Percentiles rank a stretch among this genome's conserved stretches.
Conservation (phyloP, 2,329 filamentous ascomycete genomes). For the Phyllosticta ampelicida region DNA sequence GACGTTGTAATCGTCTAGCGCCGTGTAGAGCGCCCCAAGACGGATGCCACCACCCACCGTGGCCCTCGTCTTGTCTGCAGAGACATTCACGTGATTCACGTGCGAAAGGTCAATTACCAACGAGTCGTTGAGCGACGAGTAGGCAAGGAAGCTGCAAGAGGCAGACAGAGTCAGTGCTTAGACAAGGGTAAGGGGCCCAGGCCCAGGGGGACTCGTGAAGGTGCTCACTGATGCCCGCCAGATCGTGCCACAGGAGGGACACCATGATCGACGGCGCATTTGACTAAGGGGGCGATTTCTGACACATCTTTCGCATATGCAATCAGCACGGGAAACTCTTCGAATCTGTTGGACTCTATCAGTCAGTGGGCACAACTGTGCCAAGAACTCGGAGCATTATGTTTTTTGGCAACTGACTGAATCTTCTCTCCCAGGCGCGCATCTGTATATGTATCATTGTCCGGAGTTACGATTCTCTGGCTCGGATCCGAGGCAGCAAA, state of each 20-base stretch:
- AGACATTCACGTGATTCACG: conserved; percentile 20
- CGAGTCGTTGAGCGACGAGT: conserved; percentile 12
- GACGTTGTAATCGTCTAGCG: conserved; percentile 12
- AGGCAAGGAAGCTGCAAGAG: conserved; percentile 3
- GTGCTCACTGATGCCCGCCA: background rate
- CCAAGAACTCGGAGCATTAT: background rate
- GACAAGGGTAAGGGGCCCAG: background rate
- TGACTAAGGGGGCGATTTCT: background rate
- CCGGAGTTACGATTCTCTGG: background rate
- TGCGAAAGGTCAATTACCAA: conserved; percentile 14
- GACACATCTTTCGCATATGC: background rate
- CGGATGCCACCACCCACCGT: conserved; percentile 23
- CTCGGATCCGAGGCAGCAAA: background rate
- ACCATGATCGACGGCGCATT: background rate
- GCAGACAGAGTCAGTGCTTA: background rate
- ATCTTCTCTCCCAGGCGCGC: background rate
- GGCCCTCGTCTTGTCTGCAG: conserved; percentile 19
- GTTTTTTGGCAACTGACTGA: background rate
- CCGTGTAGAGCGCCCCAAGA: conserved; percentile 23
- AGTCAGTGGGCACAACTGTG: background rate
- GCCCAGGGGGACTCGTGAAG: background rate
- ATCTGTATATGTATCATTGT: background rate
- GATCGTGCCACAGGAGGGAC: background rate
- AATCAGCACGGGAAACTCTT: background rate
- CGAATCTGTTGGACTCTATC: background rate